A percentile compares a stretch with the other conserved stretches of the same genome.
phyloP scores from a whole-genome alignment of 2,329 filamentous ascomycete species.

The Fusarium liriodendri region DNA sequence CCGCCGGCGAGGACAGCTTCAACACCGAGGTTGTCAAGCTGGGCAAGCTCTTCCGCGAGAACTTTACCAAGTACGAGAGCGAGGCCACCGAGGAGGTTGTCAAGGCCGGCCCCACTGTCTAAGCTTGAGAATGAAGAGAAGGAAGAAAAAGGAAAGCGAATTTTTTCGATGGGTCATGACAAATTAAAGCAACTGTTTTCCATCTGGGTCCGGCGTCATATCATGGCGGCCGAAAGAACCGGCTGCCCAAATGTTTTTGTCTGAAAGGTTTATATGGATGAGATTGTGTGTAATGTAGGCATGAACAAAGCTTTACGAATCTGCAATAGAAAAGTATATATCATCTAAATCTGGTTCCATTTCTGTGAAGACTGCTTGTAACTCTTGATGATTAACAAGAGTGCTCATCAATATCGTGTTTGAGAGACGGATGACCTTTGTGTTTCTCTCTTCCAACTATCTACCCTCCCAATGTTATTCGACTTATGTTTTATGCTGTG shows the following conservation, averaged over 20 bases:
- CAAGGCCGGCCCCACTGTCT: slow-evolving; percentile 67
- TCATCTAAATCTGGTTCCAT: slow-evolving; percentile 7
- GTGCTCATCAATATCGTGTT: no score
- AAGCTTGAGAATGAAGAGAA: slow-evolving; percentile 24
- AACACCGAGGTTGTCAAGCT: slow-evolving; percentile 90
- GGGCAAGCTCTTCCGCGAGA: slow-evolving; percentile 89
- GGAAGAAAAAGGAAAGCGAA: slow-evolving; percentile 32
- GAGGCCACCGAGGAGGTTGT: slow-evolving; percentile 85
- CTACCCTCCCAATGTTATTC: not conserved
- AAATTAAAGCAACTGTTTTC: slow-evolving; percentile 39
- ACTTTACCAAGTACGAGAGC: slow-evolving; percentile 95
- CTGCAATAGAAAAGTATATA: slow-evolving; percentile 44
- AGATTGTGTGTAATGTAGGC: slow-evolving; percentile 45
- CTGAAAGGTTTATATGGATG: slow-evolving; percentile 33
- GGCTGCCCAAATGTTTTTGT: slow-evolving; percentile 40
- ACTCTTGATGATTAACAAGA: not conserved
- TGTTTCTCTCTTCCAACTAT: not conserved
- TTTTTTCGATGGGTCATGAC: slow-evolving; percentile 35
- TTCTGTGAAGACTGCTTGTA: not conserved
- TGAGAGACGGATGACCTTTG: no score
- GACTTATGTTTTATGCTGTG: not conserved
- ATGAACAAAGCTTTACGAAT: slow-evolving; percentile 41
- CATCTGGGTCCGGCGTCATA: slow-evolving; percentile 45
- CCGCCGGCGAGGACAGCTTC: slow-evolving; percentile 83
- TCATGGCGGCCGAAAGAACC: slow-evolving; percentile 39